A percentile compares a stretch with the other conserved stretches of the same genome.
phyloP scores from a whole-genome alignment of 352 stramenopile species.

The Phytopythium helicoides region DNA sequence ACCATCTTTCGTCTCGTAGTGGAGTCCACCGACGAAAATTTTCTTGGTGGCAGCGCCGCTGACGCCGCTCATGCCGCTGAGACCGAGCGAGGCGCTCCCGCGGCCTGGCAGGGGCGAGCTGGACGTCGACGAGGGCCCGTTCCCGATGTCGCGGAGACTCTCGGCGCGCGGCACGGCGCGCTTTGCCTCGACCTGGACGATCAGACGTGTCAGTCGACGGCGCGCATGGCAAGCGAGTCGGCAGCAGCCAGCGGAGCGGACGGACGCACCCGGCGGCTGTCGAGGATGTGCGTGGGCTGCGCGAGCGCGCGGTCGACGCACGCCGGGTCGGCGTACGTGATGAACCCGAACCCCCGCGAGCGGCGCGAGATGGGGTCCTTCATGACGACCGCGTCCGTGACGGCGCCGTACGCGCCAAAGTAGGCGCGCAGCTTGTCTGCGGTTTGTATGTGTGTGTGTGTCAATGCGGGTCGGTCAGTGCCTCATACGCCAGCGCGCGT shows the following conservation, averaged over 20 bases:
- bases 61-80: conserved; percentile 51
- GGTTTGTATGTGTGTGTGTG: no score
- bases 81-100: conserved; percentile 42
- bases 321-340: conserved; percentile 88
- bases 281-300: conserved; percentile 89
- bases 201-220: no score
- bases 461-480: no score
- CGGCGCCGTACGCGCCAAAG: conserved; percentile 86
- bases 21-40: conserved; percentile 91
- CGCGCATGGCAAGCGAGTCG: background rate
- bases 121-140: conserved; percentile 13
- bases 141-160: conserved; percentile 68
- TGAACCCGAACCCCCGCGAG: conserved; percentile 92
- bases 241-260: background rate
- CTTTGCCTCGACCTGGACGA: conserved; percentile 87
- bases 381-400: conserved; percentile 93
- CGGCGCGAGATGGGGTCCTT: conserved; percentile 91
- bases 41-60: conserved; percentile 85
- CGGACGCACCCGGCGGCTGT: conserved; percentile 77
- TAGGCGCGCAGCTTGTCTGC: conserved; percentile 89
- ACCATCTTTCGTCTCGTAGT: conserved; percentile 94
- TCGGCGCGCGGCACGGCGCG: conserved; percentile 88
- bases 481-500: no score
- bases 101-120: conserved; percentile 47
- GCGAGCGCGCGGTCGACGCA: conserved; percentile 89